These are phyloP conservation scores for Cucumis melo DNA, from an alignment of 306 rosid species.

Conservation along the genomic window DNA sequence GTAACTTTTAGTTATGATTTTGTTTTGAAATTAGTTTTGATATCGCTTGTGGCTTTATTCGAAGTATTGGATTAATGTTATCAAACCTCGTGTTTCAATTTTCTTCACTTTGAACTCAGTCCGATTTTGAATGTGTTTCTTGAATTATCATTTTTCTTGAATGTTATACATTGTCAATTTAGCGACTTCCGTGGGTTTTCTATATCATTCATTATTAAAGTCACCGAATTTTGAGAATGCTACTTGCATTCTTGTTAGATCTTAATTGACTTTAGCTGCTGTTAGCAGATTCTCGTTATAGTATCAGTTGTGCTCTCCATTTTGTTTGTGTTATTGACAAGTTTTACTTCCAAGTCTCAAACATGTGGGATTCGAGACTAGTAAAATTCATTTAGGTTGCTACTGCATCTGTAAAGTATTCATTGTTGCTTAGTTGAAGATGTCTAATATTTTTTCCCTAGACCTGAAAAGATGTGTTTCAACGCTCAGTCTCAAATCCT, in stretches of 20 bases:
- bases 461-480: background rate
- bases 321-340: background rate
- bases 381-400: background rate
- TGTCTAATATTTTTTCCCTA: background rate
- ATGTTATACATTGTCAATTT: slow-evolving; percentile 4
- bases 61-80: background rate
- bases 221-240: background rate
- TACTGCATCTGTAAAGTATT: background rate
- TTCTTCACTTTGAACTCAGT: background rate
- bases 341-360: background rate
- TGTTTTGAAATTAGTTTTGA: background rate
- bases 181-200: background rate
- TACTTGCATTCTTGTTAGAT: background rate
- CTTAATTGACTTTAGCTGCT: background rate
- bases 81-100: background rate
- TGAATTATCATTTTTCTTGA: background rate
- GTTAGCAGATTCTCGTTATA: background rate
- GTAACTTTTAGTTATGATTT: slow-evolving; percentile 4
- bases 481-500: background rate
- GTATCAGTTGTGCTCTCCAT: background rate
- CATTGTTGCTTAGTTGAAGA: background rate
- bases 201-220: background rate
- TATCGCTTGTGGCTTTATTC: background rate
- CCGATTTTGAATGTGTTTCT: background rate
- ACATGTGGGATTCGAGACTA: background rate